Conservation (phyloP, 257 asterid genomes). For the Fraxinus quadrangulata region DNA sequence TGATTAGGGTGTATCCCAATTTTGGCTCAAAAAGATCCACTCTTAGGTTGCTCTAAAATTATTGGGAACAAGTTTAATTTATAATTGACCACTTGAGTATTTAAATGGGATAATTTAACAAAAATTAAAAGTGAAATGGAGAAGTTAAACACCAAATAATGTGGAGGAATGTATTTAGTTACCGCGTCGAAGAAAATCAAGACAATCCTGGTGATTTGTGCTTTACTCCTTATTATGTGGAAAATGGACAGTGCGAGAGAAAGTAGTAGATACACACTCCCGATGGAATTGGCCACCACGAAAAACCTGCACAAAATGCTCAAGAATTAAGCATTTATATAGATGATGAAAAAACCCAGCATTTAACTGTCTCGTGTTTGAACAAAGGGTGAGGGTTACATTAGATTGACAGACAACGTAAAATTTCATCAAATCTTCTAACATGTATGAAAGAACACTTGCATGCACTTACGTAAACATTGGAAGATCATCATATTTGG, state of each 20-base stretch:
- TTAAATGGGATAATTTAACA: too few species aligned
- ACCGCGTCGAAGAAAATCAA: conserved; percentile 46
- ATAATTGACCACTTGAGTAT: too few species aligned
- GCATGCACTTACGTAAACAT: background rate
- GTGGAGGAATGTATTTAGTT: background rate
- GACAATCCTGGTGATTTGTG: conserved; percentile 36
- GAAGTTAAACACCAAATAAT: background rate
- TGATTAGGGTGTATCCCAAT: too few species aligned
- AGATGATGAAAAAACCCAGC: background rate
- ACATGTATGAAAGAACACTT: background rate
- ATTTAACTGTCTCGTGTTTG: too few species aligned
- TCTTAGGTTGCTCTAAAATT: too few species aligned
- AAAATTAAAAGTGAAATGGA: background rate
- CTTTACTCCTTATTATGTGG: conserved; percentile 39
- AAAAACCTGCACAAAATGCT: conserved; percentile 37
- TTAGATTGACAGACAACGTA: too few species aligned
- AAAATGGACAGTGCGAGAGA: conserved; percentile 42
- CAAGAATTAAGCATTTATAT: background rate
- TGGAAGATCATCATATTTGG: conserved; percentile 32
- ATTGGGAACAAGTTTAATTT: too few species aligned
- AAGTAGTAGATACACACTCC: conserved; percentile 42
- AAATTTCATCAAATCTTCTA: too few species aligned
- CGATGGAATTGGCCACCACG: conserved; percentile 48
- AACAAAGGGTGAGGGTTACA: too few species aligned
- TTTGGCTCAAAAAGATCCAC: too few species aligned